Evolutionary conservation across 2,329 filamentous ascomycete species (phyloP).

Genomic region (Claviceps humidiphila): DNA sequence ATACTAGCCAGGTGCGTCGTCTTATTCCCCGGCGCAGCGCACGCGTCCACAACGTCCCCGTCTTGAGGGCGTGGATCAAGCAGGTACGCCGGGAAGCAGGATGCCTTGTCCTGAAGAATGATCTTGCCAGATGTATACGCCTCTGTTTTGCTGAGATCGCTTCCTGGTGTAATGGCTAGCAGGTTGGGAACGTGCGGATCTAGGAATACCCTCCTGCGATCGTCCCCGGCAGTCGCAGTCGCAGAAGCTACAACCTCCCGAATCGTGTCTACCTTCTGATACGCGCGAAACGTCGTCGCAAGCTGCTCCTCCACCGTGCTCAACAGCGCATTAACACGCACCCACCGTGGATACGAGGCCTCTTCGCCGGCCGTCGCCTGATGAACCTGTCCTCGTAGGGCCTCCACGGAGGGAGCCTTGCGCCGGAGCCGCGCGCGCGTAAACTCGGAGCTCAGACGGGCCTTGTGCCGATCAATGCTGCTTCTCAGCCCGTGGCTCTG

Average conservation of each 20-base stretch:
- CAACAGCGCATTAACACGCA: constrained; percentile 71
- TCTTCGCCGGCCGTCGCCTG: constrained; percentile 33
- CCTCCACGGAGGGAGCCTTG: constrained; percentile 54
- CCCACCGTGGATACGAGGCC: constrained; percentile 70
- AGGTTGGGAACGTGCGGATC: constrained; percentile 76
- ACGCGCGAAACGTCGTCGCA: constrained; percentile 57
- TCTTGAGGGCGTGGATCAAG: constrained; percentile 53
- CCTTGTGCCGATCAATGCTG: constrained; percentile 68
- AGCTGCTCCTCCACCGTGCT: constrained; percentile 60
- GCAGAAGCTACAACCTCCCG: constrained; percentile 33
- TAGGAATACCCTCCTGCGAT: constrained; percentile 36
- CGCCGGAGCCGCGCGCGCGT: constrained; percentile 64
- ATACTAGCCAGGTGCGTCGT: constrained; percentile 86
- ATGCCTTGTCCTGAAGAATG: constrained; percentile 92
- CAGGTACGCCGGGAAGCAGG: constrained; percentile 88
- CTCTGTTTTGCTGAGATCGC: constrained; percentile 57
- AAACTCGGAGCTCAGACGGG: constrained; percentile 67
- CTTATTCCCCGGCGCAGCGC: constrained; percentile 92
- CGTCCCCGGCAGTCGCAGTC: too few species aligned
- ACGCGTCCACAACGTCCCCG: constrained; percentile 80
- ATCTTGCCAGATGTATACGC: constrained; percentile 67
- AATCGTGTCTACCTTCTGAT: constrained; percentile 42
- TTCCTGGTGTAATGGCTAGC: constrained; percentile 59
- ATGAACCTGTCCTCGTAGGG: constrained; percentile 47
- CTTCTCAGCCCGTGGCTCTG: constrained; percentile 64